Base-by-base conservation (phyloP, 2,329 filamentous ascomycete genomes). In the Didymella keratinophila region DNA sequence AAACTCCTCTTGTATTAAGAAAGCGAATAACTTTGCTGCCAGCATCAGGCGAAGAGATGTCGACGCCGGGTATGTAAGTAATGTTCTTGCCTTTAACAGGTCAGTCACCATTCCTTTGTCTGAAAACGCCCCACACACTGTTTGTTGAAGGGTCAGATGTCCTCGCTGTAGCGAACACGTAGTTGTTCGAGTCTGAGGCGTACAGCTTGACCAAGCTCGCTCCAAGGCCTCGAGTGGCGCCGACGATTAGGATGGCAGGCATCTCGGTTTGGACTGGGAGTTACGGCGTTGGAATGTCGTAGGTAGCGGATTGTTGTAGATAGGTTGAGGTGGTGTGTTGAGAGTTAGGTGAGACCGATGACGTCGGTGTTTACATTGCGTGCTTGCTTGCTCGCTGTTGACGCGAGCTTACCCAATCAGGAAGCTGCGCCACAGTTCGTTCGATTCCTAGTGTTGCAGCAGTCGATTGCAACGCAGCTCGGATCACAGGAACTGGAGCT, bases 191-290 rank as follows among this genome's bases (percentile, higher is more conserved):
- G 37, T 69, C 51, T n/a, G 64, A 61, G 21, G 83, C 81, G 68
- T 91, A 91, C 46, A 82, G 76, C 63, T 84, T 84, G 28, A 81
- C 80, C 27, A 91, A 79, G 18, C 85, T 84, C 47, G 84, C 84
- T 3, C 89, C 89, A 3, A 91, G 81, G 52, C 89, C 89, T 41
- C 89, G 82, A 1, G 88, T 91, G 3, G 87, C 88, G 46, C 89
- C 89, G 27, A 92, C 80, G 27, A 92, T 81, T 2, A 91, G 81
- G 32, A 89, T 78, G 34, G 79, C 81, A 41, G 70, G 57, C 72
- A 75, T 75, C 6, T 37, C 58, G 30, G 4, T 10, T 46, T 5
- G 11, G 7, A 30, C 1, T 12, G 12, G 23, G 8, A 30, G 14
- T 2, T 12, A 14, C 11, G 5, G 6, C 12, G 23, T 25, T 32